Evolutionary conservation across 495 filamentous ascomycete species (phyloP).

Genomic region (Umbilicaria muhlenbergii): DNA sequence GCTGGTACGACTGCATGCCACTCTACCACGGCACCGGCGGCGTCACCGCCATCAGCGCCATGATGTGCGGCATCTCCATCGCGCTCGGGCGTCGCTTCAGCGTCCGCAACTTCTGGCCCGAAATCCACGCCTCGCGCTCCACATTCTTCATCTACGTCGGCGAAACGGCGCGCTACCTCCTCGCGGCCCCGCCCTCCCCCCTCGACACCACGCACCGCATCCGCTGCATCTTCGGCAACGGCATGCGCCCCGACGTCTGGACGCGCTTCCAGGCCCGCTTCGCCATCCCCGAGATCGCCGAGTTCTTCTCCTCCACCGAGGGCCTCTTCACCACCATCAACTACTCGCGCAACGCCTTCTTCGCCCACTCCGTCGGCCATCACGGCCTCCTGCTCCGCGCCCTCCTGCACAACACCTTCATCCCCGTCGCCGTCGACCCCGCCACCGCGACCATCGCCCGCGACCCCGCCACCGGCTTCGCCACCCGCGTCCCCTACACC

Average conservation of each 20-base stretch:
- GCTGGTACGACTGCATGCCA: conserved; percentile 70
- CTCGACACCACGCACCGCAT: conserved; percentile 51
- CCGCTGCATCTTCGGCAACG: conserved; percentile 59
- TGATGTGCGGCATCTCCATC: conserved; percentile 42
- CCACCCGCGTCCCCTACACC: conserved; percentile 41
- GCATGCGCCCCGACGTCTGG: conserved; percentile 67
- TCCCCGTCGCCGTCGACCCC: conserved; percentile 54
- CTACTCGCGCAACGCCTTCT: conserved; percentile 41
- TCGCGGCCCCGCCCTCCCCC: conserved; percentile 48
- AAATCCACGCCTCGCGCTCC: conserved; percentile 49
- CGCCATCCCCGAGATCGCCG: conserved; percentile 37
- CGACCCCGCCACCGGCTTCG: conserved; percentile 52
- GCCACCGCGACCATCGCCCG: conserved; percentile 48
- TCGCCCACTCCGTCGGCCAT: conserved; percentile 50
- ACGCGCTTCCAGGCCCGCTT: conserved; percentile 49
- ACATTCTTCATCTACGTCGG: conserved; percentile 74
- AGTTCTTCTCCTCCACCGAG: conserved; percentile 55
- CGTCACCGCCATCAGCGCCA: conserved; percentile 34
- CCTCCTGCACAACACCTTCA: conserved; percentile 31
- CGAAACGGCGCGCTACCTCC: conserved; percentile 61
- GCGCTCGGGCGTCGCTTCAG: conserved; percentile 59
- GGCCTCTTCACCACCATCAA: conserved; percentile 45
- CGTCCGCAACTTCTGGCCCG: conserved; percentile 56
- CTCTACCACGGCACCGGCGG: conserved; percentile 65
- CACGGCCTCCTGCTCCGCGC: conserved; percentile 45